Evolutionary conservation across 2,329 filamentous ascomycete genomes (phyloP).

Genomic region (Pseudocercospora cruenta): DNA sequence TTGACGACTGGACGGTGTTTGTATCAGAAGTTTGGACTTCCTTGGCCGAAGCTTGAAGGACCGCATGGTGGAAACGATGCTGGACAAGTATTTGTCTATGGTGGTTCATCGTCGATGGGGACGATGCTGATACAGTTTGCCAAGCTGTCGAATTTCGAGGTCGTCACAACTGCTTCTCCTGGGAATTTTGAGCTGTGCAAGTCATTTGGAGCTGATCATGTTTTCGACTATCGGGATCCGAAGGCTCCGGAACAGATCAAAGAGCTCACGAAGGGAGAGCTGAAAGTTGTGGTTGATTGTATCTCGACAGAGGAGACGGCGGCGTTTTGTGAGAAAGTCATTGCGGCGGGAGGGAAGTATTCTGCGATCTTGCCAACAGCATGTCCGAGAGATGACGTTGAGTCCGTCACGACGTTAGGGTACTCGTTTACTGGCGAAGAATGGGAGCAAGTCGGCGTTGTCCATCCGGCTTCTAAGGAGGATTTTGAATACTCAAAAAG

Average conservation of each 20-base stretch:
- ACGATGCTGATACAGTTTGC: constrained; percentile 53
- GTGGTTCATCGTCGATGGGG: constrained; percentile 54
- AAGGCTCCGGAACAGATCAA: constrained; percentile 11
- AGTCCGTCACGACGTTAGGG: not conserved
- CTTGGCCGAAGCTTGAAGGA: not conserved
- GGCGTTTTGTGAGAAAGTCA: not conserved
- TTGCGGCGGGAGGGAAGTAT: constrained; percentile 2
- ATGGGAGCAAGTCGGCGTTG: constrained; percentile 8
- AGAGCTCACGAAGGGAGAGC: not conserved
- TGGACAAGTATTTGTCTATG: constrained; percentile 20
- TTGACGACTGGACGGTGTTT: constrained; percentile 28
- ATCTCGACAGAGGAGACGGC: constrained; percentile 6
- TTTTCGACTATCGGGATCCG: constrained; percentile 52
- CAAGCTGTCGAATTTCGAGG: constrained; percentile 42
- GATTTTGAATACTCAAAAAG: constrained; percentile 13
- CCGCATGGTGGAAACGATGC: not conserved
- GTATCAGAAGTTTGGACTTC: constrained; percentile 11
- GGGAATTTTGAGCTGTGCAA: constrained; percentile 51
- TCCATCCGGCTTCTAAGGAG: not conserved
- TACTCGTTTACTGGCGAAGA: constrained; percentile 12
- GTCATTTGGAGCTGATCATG: constrained; percentile 48
- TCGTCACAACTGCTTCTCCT: constrained; percentile 50
- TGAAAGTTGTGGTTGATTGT: constrained; percentile 5
- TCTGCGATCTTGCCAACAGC: constrained; percentile 1
- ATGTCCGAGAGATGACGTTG: constrained; percentile 13